A percentile compares a stretch with the other conserved stretches of the same genome.
These are phyloP conservation scores for Aspergillus bombycis DNA, from an alignment of 2,329 filamentous ascomycete genomes.

Conservation along the genomic window DNA sequence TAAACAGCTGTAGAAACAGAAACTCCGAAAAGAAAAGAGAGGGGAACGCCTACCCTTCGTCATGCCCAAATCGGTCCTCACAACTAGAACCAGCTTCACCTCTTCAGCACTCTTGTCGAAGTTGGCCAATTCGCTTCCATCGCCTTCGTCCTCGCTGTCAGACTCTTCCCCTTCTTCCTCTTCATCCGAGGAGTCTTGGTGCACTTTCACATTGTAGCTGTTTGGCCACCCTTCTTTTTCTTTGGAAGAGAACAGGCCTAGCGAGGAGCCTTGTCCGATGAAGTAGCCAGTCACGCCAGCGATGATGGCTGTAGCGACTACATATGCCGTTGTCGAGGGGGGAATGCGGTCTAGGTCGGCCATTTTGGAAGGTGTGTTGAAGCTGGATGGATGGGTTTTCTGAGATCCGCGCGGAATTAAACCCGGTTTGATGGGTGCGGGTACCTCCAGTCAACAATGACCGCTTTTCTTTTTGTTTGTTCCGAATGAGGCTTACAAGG, in stretches of 20 bases:
- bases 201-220: slow-evolving; percentile 58
- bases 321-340: slow-evolving; percentile 61
- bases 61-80: slow-evolving; percentile 94
- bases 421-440: slow-evolving; percentile 1
- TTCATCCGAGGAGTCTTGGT: slow-evolving; percentile 47
- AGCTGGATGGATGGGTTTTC: slow-evolving; percentile 1
- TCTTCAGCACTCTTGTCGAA: slow-evolving; percentile 68
- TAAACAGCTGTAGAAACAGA: background rate
- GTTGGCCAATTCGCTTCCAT: slow-evolving; percentile 50
- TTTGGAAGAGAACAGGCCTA: slow-evolving; percentile 70
- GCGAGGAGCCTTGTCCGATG: slow-evolving; percentile 63
- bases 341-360: slow-evolving; percentile 45
- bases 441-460: background rate
- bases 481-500: background rate
- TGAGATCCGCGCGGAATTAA: background rate
- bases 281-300: slow-evolving; percentile 78
- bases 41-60: slow-evolving; percentile 72
- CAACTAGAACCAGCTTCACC: slow-evolving; percentile 91
- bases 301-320: slow-evolving; percentile 74
- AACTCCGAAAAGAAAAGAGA: slow-evolving; percentile 3
- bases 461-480: background rate
- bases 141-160: slow-evolving; percentile 70
- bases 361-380: slow-evolving; percentile 27
- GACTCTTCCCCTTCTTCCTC: slow-evolving; percentile 58
- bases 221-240: slow-evolving; percentile 52